phyloP scores from a whole-genome alignment of 495 filamentous ascomycete species.

The Aspergillus cavernicola region DNA sequence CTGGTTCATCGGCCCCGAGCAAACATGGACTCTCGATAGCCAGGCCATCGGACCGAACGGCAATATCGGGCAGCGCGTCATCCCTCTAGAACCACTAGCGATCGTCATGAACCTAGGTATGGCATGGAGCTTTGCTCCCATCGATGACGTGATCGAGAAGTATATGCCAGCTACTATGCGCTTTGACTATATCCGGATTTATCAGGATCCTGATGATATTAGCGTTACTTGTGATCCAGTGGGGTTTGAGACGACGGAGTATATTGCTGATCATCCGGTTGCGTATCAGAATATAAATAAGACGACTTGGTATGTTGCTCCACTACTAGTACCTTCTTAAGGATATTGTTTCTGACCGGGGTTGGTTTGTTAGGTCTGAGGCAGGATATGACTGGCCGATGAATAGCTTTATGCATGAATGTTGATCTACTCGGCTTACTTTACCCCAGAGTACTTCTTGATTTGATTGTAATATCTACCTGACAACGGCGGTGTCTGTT shows the following conservation, averaged over 20 bases:
- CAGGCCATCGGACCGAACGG: constrained; percentile 67
- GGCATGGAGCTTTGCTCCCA: constrained; percentile 60
- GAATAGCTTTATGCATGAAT: constrained; percentile 47
- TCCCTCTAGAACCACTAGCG: constrained; percentile 68
- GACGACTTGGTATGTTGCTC: constrained; percentile 43
- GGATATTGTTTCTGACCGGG: not conserved
- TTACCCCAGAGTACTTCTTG: not conserved
- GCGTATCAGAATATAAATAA: constrained; percentile 64
- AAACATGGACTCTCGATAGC: constrained; percentile 65
- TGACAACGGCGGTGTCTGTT: not conserved
- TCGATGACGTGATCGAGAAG: constrained; percentile 52
- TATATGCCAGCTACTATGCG: constrained; percentile 67
- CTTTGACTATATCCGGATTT: constrained; percentile 73
- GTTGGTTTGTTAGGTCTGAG: constrained; percentile 22
- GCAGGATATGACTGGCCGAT: constrained; percentile 46
- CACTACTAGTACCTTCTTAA: not conserved
- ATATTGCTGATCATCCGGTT: constrained; percentile 60
- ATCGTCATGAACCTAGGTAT: constrained; percentile 73
- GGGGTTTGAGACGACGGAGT: constrained; percentile 65
- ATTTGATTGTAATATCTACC: not conserved
- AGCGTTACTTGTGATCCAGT: constrained; percentile 70
- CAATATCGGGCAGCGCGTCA: constrained; percentile 65
- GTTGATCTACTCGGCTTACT: constrained; percentile 15
- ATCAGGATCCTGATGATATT: constrained; percentile 57
- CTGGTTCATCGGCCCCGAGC: constrained; percentile 64